A percentile compares a stretch with the other conserved stretches of the same genome.
Conservation (phyloP, 1,284 basidiomycete genomes). For the Naganishia albida region DNA sequence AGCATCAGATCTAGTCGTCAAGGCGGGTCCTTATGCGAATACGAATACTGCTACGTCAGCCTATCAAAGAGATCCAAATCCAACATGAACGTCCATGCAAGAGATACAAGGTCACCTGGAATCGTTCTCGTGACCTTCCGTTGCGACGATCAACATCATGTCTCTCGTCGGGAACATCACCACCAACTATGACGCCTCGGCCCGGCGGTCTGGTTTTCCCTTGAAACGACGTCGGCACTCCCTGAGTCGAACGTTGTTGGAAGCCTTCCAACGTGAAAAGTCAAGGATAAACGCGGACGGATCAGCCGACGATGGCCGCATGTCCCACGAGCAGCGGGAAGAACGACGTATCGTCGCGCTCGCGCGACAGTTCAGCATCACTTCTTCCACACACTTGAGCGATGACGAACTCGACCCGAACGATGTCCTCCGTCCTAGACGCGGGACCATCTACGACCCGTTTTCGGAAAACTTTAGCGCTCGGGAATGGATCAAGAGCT, state of each 20-base stretch:
- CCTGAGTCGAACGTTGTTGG: not conserved
- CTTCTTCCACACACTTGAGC: slow-evolving; percentile 33
- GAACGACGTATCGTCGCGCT: slow-evolving; percentile 37
- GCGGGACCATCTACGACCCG: slow-evolving; percentile 55
- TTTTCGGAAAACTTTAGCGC: slow-evolving; percentile 54
- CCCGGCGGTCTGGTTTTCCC: slow-evolving; percentile 16
- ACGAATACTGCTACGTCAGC: too few species aligned
- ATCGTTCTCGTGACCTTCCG: not conserved
- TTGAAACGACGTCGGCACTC: slow-evolving; percentile 12
- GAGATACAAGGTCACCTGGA: not conserved
- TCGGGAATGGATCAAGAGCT: slow-evolving; percentile 52
- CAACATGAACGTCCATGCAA: too few species aligned
- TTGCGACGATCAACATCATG: slow-evolving; percentile 19
- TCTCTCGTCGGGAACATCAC: slow-evolving; percentile 35
- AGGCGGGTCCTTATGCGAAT: too few species aligned
- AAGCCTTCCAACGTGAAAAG: slow-evolving; percentile 13
- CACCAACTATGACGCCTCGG: slow-evolving; percentile 31
- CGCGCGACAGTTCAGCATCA: slow-evolving; percentile 43
- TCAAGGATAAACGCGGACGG: slow-evolving; percentile 1
- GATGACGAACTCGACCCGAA: slow-evolving; percentile 36
- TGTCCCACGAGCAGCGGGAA: slow-evolving; percentile 18
- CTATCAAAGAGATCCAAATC: too few species aligned
- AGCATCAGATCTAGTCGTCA: too few species aligned
- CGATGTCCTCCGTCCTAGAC: slow-evolving; percentile 35
- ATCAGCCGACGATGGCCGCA: slow-evolving; percentile 7